Percentiles rank a stretch among this genome's conserved stretches.
Conservation (phyloP, 768 basidiomycete genomes). For the Russula lepida region DNA sequence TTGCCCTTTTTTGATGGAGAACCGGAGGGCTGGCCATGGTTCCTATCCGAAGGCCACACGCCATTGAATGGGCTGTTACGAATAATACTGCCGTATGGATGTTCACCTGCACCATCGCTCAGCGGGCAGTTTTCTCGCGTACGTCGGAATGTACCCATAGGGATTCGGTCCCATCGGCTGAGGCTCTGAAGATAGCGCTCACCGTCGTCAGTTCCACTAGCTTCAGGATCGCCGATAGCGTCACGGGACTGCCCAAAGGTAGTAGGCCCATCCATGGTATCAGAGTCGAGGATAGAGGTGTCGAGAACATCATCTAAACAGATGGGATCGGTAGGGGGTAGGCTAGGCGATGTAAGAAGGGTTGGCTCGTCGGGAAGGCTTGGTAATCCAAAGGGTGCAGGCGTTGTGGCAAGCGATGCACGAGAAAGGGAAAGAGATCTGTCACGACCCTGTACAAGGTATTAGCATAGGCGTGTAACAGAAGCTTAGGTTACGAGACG, state of each 20-base stretch:
- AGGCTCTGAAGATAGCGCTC: conserved; percentile 41
- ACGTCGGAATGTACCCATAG: conserved; percentile 64
- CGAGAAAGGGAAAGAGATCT: conserved; percentile 27
- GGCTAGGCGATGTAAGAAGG: conserved; percentile 30
- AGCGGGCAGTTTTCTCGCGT: conserved; percentile 35
- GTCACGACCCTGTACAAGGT: conserved; percentile 27
- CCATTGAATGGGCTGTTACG: conserved; percentile 20
- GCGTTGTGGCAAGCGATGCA: conserved; percentile 28
- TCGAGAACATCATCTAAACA: conserved; percentile 73
- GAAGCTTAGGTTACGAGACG: not conserved
- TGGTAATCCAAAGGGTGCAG: conserved; percentile 23
- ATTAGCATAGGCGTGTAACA: not conserved
- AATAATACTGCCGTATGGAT: conserved; percentile 14
- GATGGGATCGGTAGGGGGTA: conserved; percentile 37
- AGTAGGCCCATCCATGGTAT: conserved; percentile 28
- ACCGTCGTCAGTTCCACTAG: conserved; percentile 24
- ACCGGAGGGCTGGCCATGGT: conserved; percentile 19
- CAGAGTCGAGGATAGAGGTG: conserved; percentile 58
- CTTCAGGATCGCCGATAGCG: conserved; percentile 18
- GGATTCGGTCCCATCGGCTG: conserved; percentile 65
- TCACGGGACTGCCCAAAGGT: conserved; percentile 9
- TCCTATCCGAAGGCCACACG: conserved; percentile 20
- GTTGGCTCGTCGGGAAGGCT: conserved; percentile 25
- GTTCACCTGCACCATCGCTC: conserved; percentile 13
- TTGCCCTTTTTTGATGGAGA: conserved; percentile 26